Percentiles rank a stretch among this genome's conserved stretches.
Conservation (phyloP, 2,329 filamentous ascomycete species). For the Tolypocladium inflatum region DNA sequence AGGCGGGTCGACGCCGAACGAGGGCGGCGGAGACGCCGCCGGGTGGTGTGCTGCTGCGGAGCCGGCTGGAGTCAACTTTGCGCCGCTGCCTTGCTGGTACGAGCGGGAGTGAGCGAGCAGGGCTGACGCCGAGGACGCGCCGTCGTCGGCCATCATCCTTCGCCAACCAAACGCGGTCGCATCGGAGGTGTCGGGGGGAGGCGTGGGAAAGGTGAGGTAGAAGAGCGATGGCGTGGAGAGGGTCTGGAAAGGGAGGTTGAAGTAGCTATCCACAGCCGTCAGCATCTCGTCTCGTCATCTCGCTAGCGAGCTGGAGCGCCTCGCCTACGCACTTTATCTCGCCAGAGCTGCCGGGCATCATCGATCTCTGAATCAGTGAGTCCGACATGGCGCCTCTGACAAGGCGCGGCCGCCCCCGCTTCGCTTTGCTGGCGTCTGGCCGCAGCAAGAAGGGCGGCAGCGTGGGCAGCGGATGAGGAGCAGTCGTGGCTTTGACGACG, state of each 20-base stretch:
- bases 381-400: slow-evolving; percentile 10
- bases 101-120: not conserved
- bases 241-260: slow-evolving; percentile 15
- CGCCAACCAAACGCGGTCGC: not conserved
- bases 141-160: slow-evolving; percentile 3
- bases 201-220: slow-evolving; percentile 6
- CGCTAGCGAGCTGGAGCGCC: too few relatives aligned
- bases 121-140: slow-evolving; percentile 3
- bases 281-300: slow-evolving; percentile 2
- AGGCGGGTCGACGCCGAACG: slow-evolving; percentile 38
- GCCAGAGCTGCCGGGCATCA: not conserved
- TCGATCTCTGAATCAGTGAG: slow-evolving; percentile 1
- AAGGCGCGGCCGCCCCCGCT: not conserved
- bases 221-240: slow-evolving; percentile 8
- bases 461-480: not conserved
- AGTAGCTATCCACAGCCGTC: slow-evolving; percentile 16
- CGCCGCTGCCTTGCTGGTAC: not conserved
- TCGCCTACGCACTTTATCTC: slow-evolving; percentile 14
- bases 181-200: slow-evolving; percentile 2
- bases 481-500: not conserved
- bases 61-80: not conserved
- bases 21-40: not conserved
- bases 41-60: not conserved
- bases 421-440: not conserved
- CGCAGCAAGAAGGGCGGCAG: not conserved